Evolutionary conservation across 768 basidiomycete species (phyloP).

Genomic region (Cystofilobasidium bisporidii): DNA sequence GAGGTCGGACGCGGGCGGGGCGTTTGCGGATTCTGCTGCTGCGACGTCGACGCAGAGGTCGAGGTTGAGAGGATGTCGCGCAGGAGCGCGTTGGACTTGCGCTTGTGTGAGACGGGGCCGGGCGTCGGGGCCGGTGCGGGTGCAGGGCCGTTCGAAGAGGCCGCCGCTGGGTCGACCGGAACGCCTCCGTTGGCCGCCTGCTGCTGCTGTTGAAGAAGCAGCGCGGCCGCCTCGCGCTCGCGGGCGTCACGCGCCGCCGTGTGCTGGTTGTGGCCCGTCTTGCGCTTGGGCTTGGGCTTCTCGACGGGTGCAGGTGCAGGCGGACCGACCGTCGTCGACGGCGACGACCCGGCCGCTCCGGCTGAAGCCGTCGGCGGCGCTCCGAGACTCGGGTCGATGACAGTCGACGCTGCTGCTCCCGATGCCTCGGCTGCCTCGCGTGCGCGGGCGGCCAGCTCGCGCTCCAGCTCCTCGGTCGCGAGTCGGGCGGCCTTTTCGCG

Average conservation of each 20-base stretch:
- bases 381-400: too few relatives aligned
- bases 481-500: not conserved
- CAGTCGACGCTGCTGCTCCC: too few relatives aligned
- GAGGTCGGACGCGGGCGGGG: not conserved
- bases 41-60: not conserved
- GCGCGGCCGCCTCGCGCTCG: not conserved
- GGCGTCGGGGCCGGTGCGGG: not conserved
- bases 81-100: slow-evolving; percentile 19
- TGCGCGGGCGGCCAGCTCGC: too few relatives aligned
- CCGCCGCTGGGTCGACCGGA: not conserved
- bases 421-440: too few relatives aligned
- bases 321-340: not conserved
- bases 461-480: not conserved
- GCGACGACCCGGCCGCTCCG: not conserved
- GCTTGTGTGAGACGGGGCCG: not conserved
- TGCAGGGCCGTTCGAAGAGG: not conserved
- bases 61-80: slow-evolving; percentile 22
- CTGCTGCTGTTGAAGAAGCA: not conserved
- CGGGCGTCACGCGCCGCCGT: not conserved
- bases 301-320: not conserved
- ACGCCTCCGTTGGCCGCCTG: not conserved
- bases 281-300: not conserved
- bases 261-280: not conserved
- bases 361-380: not conserved
- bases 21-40: not conserved